A percentile compares a stretch with the other conserved stretches of the same genome.
These are phyloP conservation scores for Yamadazyma sp. DNA, from an alignment of 1,139 yeast species.

Conservation along the genomic window DNA sequence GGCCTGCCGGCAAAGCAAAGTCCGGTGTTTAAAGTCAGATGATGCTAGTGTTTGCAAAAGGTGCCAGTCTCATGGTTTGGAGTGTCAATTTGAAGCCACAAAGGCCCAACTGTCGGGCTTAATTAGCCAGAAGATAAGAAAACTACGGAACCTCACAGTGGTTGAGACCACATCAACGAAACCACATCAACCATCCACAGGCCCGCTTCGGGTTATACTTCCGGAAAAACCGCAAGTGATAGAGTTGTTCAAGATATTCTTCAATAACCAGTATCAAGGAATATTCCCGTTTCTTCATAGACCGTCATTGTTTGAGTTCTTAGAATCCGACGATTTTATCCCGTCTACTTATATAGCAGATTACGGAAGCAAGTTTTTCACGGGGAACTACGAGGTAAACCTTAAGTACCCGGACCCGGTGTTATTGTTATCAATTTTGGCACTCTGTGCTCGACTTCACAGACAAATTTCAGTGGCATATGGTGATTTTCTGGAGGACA, in stretches of 20 bases:
- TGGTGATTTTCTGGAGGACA: conserved; percentile 29
- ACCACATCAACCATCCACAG: background rate
- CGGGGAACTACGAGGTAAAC: conserved; percentile 6
- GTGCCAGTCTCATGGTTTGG: conserved; percentile 19
- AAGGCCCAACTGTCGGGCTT: conserved; percentile 20
- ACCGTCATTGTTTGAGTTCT: conserved; percentile 28
- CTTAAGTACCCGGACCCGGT: conserved; percentile 31
- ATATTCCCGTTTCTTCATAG: conserved; percentile 34
- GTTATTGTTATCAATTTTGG: conserved; percentile 31
- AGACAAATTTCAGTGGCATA: conserved; percentile 27
- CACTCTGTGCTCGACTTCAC: conserved; percentile 36
- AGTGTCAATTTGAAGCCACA: conserved; percentile 24
- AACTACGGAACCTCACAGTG: conserved; percentile 1
- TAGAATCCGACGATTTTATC: conserved; percentile 25
- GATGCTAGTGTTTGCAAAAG: conserved; percentile 20
- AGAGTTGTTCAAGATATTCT: conserved; percentile 29
- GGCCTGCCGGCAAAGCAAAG: conserved; percentile 23
- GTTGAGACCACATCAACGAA: background rate
- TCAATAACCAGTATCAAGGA: conserved; percentile 34
- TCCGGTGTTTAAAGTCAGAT: conserved; percentile 21
- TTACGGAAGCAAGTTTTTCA: conserved; percentile 15
- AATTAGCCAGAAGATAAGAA: background rate
- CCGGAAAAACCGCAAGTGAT: conserved; percentile 26
- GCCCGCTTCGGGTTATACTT: conserved; percentile 15
- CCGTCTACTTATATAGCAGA: conserved; percentile 28